A percentile compares a stretch with the other conserved stretches of the same genome.
Conservation (phyloP, 2,329 filamentous ascomycete species). For the Fusarium duplospermum region DNA sequence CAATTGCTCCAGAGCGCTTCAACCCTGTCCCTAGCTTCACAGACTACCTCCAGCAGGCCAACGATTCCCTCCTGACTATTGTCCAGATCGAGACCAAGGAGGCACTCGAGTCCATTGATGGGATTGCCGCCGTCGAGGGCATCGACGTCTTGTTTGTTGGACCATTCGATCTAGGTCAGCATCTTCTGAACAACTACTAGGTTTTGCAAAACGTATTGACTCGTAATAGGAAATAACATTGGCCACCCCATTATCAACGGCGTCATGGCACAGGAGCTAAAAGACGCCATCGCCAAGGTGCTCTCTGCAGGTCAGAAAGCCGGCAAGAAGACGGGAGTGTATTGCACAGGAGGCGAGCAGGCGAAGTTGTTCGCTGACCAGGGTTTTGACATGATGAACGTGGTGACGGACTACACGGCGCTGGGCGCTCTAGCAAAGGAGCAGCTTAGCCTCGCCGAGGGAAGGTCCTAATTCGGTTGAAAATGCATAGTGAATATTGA, state of each 20-base stretch:
- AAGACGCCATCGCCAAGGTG: conserved; percentile 68
- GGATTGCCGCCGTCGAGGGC: conserved; percentile 69
- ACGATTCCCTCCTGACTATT: conserved; percentile 68
- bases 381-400: conserved; percentile 72
- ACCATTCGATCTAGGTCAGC: conserved; percentile 70
- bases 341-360: conserved; percentile 66
- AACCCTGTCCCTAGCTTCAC: conserved; percentile 57
- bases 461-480: conserved; percentile 32
- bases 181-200: too few relatives aligned
- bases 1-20: conserved; percentile 58
- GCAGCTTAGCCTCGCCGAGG: conserved; percentile 60
- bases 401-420: conserved; percentile 66
- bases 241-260: conserved; percentile 71
- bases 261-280: conserved; percentile 68
- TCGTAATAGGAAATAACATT: conserved; percentile 64
- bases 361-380: conserved; percentile 64
- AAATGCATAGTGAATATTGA: background rate
- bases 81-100: conserved; percentile 76
- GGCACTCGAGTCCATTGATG: conserved; percentile 69
- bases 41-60: conserved; percentile 63
- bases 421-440: conserved; percentile 58
- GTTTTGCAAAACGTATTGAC: conserved; percentile 7
- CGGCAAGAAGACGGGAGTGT: conserved; percentile 75
- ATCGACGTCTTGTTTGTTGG: conserved; percentile 74
- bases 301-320: conserved; percentile 67